Conservation (phyloP, 2,329 filamentous ascomycete species). For the Seiridium unicorne region DNA sequence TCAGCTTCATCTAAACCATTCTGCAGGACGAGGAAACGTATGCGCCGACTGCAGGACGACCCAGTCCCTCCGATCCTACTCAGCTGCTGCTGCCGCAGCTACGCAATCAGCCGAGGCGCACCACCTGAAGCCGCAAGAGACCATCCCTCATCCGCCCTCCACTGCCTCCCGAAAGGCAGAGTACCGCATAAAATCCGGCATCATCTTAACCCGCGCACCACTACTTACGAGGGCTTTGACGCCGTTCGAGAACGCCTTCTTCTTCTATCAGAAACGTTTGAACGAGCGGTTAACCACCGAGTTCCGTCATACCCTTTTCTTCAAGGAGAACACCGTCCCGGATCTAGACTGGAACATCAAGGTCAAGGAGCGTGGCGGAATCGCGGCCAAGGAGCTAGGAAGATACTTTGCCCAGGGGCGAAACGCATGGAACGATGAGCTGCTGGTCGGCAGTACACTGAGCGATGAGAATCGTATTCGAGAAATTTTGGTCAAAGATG, state of each 20-base stretch:
- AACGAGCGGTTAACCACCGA: slow-evolving; percentile 88
- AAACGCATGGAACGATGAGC: slow-evolving; percentile 87
- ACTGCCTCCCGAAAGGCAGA: slow-evolving; percentile 23
- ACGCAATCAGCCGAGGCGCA: slow-evolving; percentile 35
- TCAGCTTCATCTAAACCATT: slow-evolving; percentile 28
- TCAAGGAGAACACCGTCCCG: slow-evolving; percentile 82
- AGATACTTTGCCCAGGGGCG: slow-evolving; percentile 70
- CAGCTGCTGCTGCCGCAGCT: slow-evolving; percentile 24
- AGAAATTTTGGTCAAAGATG: slow-evolving; percentile 71
- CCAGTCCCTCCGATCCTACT: slow-evolving; percentile 30
- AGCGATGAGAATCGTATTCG: slow-evolving; percentile 63
- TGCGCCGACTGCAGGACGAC: slow-evolving; percentile 32
- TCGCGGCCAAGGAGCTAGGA: slow-evolving; percentile 81
- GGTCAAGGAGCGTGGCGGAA: slow-evolving; percentile 68
- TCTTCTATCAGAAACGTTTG: slow-evolving; percentile 94
- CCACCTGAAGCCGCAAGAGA: slow-evolving; percentile 31
- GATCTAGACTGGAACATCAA: slow-evolving; percentile 91
- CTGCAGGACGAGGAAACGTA: slow-evolving; percentile 21
- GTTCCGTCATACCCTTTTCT: slow-evolving; percentile 91
- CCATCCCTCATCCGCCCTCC: slow-evolving; percentile 26
- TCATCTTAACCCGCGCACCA: slow-evolving; percentile 86
- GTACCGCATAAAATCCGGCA: slow-evolving; percentile 59
- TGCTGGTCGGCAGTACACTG: slow-evolving; percentile 70
- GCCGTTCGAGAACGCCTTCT: slow-evolving; percentile 88
- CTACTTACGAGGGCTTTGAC: slow-evolving; percentile 81